Conservation (phyloP, 768 basidiomycete species). For the Serendipita sp. region DNA sequence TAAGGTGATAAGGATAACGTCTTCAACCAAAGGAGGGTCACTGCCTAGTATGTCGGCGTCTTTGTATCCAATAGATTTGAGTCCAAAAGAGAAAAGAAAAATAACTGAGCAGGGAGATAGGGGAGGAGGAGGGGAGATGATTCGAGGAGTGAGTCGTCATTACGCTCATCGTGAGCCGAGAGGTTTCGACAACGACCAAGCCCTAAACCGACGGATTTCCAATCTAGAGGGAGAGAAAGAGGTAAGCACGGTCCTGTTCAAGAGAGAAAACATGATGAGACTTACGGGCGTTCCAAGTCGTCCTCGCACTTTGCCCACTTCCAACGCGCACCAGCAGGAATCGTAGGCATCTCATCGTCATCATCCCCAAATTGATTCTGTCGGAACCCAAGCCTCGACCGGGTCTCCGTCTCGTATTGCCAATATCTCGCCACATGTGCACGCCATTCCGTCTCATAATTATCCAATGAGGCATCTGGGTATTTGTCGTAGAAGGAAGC, state of each 20-base stretch:
- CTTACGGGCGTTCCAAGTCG: neutral
- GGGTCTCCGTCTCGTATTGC: neutral
- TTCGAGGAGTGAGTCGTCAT: no score
- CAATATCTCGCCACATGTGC: neutral
- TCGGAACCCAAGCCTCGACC: neutral
- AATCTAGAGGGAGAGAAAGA: neutral
- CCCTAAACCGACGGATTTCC: neutral
- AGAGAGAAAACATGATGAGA: neutral
- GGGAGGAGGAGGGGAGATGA: no score
- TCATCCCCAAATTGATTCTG: neutral
- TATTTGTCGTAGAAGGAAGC: neutral
- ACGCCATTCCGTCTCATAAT: neutral
- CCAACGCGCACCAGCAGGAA: neutral
- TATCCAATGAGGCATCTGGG: neutral
- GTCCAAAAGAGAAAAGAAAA: no score
- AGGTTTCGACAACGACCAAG: neutral
- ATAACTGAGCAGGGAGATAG: no score
- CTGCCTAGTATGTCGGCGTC: no score
- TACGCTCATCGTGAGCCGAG: neutral
- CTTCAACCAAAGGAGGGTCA: no score
- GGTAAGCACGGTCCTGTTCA: neutral
- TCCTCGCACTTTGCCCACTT: neutral
- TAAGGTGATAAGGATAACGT: no score
- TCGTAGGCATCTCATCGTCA: neutral
- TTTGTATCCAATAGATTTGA: no score